Evolutionary conservation across 73 alveolate species (phyloP), one percentile per base, ranked within the genome.

Genomic region (Paramecium sonneborni): DNA sequence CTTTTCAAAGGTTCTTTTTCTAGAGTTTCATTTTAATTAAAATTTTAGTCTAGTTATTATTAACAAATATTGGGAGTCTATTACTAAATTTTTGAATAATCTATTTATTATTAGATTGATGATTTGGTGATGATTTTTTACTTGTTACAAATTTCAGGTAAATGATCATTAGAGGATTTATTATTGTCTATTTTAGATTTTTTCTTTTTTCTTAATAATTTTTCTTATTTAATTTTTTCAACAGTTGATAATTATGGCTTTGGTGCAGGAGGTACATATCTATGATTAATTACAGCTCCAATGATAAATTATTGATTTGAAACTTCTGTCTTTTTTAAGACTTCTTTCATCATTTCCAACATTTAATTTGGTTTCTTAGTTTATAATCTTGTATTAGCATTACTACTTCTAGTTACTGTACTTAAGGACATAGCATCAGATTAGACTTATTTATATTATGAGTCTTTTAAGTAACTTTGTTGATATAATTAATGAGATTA

Each of bases 261-360:
- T 0, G 87, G 67, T 15, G 87, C 39, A 5, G 87, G 87, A 35
- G 87, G 87, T 39, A 74, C 87, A 74, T 74, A 74, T n/a, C 87
- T 34, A 74, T 39, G 41, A 5, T 74, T 37, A n/a, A 18, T 37
- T 5, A 32, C 87, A 0, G 56, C 67, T 2, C 87, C 87, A 2
- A 74, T 74, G 5, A 74, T 12, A 39, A 74, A 74, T 39, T 74
- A 37, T 74, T 74, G 26, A 35, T 74, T 39, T 34, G 67, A 1
- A 74, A 74, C 87, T 12, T 74, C 87, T 28, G 87, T 74, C 44
- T 74, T 74, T 74, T 74, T 74, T 2, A 74, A 37, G 2, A 74
- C 87, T 28, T 74, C 87, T 38, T 74, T 74, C 87, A 74, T 74
- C 35, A 74, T 28, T 37, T 74, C 87, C 20, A 34, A 39, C 87